phyloP scores from a whole-genome alignment of 176 grass and related monocot species.

The Panicum miliaceum region DNA sequence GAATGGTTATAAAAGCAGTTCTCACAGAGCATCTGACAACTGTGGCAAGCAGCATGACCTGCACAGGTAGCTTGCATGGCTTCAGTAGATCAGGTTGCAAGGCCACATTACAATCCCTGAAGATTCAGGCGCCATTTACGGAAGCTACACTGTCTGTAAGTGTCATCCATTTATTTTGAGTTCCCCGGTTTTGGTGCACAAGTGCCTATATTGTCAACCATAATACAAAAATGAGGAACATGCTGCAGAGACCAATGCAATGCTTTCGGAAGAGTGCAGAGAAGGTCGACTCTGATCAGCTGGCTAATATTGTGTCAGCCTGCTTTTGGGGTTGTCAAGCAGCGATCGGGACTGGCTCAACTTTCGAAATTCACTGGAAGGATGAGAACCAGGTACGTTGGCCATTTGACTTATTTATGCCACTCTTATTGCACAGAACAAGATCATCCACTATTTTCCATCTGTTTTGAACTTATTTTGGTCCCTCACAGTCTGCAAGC shows the following conservation, averaged over 20 bases:
- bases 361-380: conserved; percentile 71
- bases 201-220: neutral
- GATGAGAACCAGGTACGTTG: conserved; percentile 29
- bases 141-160: conserved; percentile 67
- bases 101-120: conserved; percentile 54
- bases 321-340: conserved; percentile 65
- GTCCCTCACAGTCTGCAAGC: conserved; percentile 39
- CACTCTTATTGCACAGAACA: neutral
- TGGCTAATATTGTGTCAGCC: conserved; percentile 60
- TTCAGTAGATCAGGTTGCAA: conserved; percentile 62
- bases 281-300: conserved; percentile 58
- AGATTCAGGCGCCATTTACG: conserved; percentile 66
- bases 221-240: conserved; percentile 16
- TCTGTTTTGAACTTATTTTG: conserved; percentile 12
- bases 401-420: conserved; percentile 23
- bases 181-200: conserved; percentile 3
- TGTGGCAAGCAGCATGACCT: conserved; percentile 71
- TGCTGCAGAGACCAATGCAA: conserved; percentile 54
- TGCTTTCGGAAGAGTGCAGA: conserved; percentile 66
- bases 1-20: conserved; percentile 63
- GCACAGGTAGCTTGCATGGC: conserved; percentile 61
- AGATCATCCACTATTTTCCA: neutral
- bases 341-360: conserved; percentile 57
- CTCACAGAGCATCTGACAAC: conserved; percentile 57
- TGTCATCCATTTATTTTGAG: conserved; percentile 21